Evolutionary conservation across 768 basidiomycete genomes (phyloP), one percentile per base, ranked within the genome.

Genomic region (Sarcodon sp.): DNA sequence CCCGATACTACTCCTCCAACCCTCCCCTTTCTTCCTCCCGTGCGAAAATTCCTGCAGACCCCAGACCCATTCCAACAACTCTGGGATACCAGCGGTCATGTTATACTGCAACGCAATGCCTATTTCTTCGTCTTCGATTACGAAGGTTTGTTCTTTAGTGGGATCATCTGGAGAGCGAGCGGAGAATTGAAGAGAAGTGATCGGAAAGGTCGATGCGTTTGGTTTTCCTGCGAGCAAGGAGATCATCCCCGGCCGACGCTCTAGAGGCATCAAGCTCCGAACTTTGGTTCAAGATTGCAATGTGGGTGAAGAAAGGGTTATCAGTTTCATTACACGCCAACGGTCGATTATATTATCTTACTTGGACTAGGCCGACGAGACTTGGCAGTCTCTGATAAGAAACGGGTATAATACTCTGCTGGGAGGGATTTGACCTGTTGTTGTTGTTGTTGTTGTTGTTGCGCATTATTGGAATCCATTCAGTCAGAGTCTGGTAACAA

Each of bases 211-310:
- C 11, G 72, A 68, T 7, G 82, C 75, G 58, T 94, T 94, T 7
- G 94, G 94, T 62, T 93, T 91, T 35, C 96, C 94, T 0, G 93
- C 92, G 12, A 94, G 76, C 35, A 92, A 62, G 5, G 85, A 87
- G 51, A 93, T 80, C 47, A 89, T 63, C 0, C 87, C 87, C 0
- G 92, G 90, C 1, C 67, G 75, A n/a, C 70, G 69, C 64, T 98
- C 94, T 33, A 93, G 71, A 0, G 84, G 88, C 54, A 77, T 76
- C 18, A 97, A 72, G 13, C 79, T 70, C 32, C 77, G 70, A 47
- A 80, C 76, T 78, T n/a, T 36, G 9, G 38, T 4, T 21, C 32
- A 39, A 47, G 8, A 27, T 7, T n/a, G 21, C 39, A 18, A 33
- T n/a, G 45, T 1, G 35, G 6, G 33, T 12, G 32, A 35, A 31